phyloP scores from a whole-genome alignment of 495 filamentous ascomycete genomes.

The Neurospora sp. region DNA sequence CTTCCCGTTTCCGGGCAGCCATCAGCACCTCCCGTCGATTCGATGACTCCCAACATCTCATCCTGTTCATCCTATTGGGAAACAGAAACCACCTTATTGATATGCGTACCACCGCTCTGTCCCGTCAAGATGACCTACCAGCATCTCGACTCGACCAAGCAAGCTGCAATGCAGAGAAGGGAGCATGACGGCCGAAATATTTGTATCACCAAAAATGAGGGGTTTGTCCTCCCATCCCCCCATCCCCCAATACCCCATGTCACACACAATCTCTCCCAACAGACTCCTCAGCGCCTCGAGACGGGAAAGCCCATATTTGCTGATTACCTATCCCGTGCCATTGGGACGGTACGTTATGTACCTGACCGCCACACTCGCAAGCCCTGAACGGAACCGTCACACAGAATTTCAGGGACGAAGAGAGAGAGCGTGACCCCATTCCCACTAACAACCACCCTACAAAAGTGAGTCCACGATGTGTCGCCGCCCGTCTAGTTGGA shows the following conservation, averaged over 20 bases:
- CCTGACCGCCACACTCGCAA: background rate
- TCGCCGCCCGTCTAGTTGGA: background rate
- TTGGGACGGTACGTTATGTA: background rate
- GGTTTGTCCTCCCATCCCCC: background rate
- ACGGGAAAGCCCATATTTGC: background rate
- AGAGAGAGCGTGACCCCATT: background rate
- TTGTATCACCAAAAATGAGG: background rate
- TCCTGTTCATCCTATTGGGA: background rate
- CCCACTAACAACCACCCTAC: background rate
- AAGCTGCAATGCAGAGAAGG: background rate
- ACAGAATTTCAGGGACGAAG: background rate
- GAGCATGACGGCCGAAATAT: background rate
- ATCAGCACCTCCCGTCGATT: background rate
- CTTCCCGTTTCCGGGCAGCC: background rate
- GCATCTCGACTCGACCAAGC: background rate
- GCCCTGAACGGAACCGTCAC: background rate
- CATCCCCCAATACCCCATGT: background rate
- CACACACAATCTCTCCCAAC: background rate
- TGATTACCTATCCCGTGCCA: background rate
- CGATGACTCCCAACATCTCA: background rate
- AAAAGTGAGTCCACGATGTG: background rate
- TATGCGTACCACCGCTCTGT: background rate
- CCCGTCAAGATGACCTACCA: background rate
- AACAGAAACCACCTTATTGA: background rate
- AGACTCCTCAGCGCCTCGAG: background rate